Percentiles rank a stretch among this genome's conserved stretches.
Conservation (phyloP, 2,329 filamentous ascomycete species). For the Ceratocystis albifundus region DNA sequence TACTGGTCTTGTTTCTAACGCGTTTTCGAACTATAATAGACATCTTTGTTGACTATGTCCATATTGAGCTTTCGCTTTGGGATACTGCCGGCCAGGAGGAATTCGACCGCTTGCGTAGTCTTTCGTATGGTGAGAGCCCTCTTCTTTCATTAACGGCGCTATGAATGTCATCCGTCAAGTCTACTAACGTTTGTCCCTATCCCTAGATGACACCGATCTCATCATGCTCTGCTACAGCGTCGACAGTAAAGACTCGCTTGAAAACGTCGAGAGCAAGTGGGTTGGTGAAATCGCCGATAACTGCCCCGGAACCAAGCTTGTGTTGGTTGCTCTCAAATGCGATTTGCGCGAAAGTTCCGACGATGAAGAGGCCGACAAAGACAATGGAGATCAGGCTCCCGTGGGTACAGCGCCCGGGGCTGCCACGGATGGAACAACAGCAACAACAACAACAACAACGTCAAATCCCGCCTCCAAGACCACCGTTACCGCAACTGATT, state of each 20-base stretch:
- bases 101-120: slow-evolving; percentile 88
- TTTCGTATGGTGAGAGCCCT: slow-evolving; percentile 67
- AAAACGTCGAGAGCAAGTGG: slow-evolving; percentile 99
- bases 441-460: neutral
- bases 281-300: slow-evolving; percentile 96
- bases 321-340: slow-evolving; percentile 92
- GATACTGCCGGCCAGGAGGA: slow-evolving; percentile 98
- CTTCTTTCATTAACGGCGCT: neutral
- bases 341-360: slow-evolving; percentile 71
- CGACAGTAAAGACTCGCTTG: slow-evolving; percentile 88
- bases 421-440: too few relatives aligned
- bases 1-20: neutral
- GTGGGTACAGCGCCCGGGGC: slow-evolving; percentile 26
- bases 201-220: slow-evolving; percentile 70
- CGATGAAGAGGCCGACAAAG: slow-evolving; percentile 54
- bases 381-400: slow-evolving; percentile 30
- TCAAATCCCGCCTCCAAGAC: neutral
- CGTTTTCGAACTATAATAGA: slow-evolving; percentile 41
- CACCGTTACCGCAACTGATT: slow-evolving; percentile 31
- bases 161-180: neutral
- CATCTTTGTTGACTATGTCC: slow-evolving; percentile 94
- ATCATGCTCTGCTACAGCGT: slow-evolving; percentile 99
- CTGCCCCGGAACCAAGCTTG: slow-evolving; percentile 87
- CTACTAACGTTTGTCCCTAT: neutral
- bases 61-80: slow-evolving; percentile 96